phyloP scores from a whole-genome alignment of 2,329 filamentous ascomycete species.

The Pseudogymnoascus sp. region DNA sequence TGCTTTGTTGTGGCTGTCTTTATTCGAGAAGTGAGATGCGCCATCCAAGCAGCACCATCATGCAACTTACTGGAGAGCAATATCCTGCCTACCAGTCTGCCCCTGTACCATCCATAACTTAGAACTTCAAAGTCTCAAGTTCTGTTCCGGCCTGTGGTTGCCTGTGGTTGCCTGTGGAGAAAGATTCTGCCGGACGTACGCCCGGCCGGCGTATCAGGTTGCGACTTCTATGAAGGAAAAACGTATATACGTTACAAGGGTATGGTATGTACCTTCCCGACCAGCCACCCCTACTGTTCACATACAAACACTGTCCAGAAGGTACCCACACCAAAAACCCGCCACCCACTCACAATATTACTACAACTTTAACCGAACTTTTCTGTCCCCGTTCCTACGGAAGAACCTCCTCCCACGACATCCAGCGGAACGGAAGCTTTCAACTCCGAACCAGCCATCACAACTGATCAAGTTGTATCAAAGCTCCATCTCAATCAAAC shows the following conservation, averaged over 20 bases:
- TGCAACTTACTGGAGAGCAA: neutral
- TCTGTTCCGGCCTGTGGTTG: neutral
- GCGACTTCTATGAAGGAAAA: neutral
- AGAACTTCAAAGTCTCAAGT: neutral
- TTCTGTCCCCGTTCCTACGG: constrained; percentile 2
- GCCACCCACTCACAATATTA: constrained; percentile 3
- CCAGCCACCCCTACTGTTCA: neutral
- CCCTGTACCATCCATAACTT: neutral
- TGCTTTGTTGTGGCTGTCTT: neutral
- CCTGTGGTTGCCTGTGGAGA: neutral
- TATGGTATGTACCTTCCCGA: neutral
- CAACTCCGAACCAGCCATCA: constrained; percentile 9
- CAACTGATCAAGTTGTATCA: constrained; percentile 1
- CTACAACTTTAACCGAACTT: neutral
- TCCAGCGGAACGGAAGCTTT: constrained; percentile 7
- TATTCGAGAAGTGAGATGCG: neutral
- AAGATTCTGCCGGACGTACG: neutral
- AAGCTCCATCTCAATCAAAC: neutral
- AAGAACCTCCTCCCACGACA: constrained; percentile 8
- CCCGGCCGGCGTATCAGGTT: neutral
- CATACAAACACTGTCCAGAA: neutral
- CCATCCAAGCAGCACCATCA: neutral
- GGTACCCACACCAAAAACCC: neutral
- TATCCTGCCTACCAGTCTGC: neutral
- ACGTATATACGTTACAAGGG: neutral